Base-by-base conservation (phyloP, 441 rosid genomes). In the Syzygium malaccense region DNA sequence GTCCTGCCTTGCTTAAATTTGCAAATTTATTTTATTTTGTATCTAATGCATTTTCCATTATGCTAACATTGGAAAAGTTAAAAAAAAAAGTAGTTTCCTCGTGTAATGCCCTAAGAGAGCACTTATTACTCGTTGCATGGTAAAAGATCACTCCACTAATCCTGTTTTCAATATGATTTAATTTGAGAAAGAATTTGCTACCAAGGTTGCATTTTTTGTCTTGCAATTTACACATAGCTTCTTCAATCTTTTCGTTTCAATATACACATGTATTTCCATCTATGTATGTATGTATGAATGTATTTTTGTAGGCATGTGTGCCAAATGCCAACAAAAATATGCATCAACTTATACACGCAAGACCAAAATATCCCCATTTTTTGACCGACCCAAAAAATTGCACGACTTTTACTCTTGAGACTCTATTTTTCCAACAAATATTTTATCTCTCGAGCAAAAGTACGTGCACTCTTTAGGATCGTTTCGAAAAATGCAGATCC, bases 381-480 rank as follows among this genome's bases (percentile, higher is more conserved):
- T 30, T 0, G 0, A 66, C 19, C 1, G 3, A 17, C 9, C 23
- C 23, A 66, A 66, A 25, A 58, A 30, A 30, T 64, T 8, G 41
- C 75, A 30, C 8, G 23, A 66, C 75, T 62, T 60, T 60, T 60
- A 13, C 32, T n/a, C n/a, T 0, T 3, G 0, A 14, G 33, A 62
- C 33, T 14, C n/a, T 30, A n/a, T 66, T 28, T 30, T 66, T 66
- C 14, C 3, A 0, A 17, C 75, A 64, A 30, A 64, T 15, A 30
- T 30, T 64, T 64, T 30, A 64, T 64, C 37, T 30, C 33, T 64
- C 1, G 2, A 64, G 41, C 7, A 9, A 10, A 64, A 66, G 19
- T 12, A 5, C 23, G 10, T 2, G 75, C 41, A 32, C 18, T 8
- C 23, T 17, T 30, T 30, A 0, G 3, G 0, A 32, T 66, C n/a